Percentiles rank a stretch among this genome's conserved stretches.
These are phyloP conservation scores for Paracoccidioides lutzii DNA, from an alignment of 2,329 filamentous ascomycete genomes.

Conservation along the genomic window DNA sequence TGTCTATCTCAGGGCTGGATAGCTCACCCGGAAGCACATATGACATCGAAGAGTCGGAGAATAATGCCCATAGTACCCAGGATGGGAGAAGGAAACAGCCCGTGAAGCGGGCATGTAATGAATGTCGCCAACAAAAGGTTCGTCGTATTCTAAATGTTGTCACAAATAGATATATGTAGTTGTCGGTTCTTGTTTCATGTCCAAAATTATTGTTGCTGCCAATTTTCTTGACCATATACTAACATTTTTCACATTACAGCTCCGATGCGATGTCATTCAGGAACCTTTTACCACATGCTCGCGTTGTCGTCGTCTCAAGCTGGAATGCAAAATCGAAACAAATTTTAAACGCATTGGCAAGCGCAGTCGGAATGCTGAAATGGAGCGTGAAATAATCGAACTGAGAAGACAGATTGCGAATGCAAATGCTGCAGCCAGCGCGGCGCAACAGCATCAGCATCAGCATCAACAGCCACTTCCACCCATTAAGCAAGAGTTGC, in stretches of 20 bases:
- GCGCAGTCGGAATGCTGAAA: constrained; percentile 51
- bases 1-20: constrained; percentile 31
- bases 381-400: constrained; percentile 47
- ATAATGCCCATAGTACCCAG: constrained; percentile 10
- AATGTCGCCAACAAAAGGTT: constrained; percentile 56
- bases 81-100: constrained; percentile 35
- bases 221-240: neutral
- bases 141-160: neutral
- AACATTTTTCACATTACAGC: constrained; percentile 27
- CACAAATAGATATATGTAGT: neutral
- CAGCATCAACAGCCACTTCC: constrained; percentile 15
- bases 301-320: constrained; percentile 49
- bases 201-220: neutral
- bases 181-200: neutral
- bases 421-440: constrained; percentile 17
- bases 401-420: constrained; percentile 36
- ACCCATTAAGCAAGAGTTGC: constrained; percentile 23
- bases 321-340: constrained; percentile 54
- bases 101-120: constrained; percentile 53
- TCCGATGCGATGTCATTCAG: constrained; percentile 54
- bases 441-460: constrained; percentile 12
- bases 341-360: constrained; percentile 58
- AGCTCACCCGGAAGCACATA: constrained; percentile 36
- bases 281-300: constrained; percentile 51
- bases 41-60: constrained; percentile 29